Conservation (phyloP, 2,329 filamentous ascomycete species). For the Ophioceras dolichostomum region DNA sequence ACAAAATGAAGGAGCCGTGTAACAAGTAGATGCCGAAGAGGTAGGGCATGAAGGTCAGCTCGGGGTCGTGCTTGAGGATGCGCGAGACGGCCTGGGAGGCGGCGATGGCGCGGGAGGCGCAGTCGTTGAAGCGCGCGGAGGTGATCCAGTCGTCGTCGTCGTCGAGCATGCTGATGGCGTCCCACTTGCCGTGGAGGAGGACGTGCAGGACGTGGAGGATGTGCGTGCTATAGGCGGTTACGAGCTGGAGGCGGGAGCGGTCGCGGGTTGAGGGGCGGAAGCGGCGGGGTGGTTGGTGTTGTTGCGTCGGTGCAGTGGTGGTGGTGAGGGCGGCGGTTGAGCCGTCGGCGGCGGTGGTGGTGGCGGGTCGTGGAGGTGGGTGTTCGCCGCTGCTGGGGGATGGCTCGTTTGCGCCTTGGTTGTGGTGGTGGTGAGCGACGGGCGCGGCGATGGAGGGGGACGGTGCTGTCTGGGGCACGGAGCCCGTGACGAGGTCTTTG, state of each 20-base stretch:
- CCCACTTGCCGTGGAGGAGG: slow-evolving; percentile 34
- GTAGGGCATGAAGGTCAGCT: slow-evolving; percentile 39
- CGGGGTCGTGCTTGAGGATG: slow-evolving; percentile 33
- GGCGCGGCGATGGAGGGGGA: neutral
- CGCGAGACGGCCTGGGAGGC: slow-evolving; percentile 30
- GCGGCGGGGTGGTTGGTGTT: neutral
- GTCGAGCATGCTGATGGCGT: slow-evolving; percentile 35
- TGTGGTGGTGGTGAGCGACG: too few relatives aligned
- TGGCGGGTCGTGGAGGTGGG: neutral
- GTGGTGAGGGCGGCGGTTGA: neutral
- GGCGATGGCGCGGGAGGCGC: slow-evolving; percentile 31
- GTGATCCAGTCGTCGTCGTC: slow-evolving; percentile 35
- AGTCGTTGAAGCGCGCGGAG: slow-evolving; percentile 28
- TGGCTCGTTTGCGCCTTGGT: too few relatives aligned
- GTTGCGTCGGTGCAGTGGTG: neutral
- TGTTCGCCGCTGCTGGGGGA: neutral
- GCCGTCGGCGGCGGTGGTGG: neutral
- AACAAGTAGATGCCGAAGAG: slow-evolving; percentile 39
- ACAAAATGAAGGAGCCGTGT: slow-evolving; percentile 35
- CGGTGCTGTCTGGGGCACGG: neutral
- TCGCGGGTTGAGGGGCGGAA: slow-evolving; percentile 7
- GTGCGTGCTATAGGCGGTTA: slow-evolving; percentile 33
- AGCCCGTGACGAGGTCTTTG: slow-evolving; percentile 11
- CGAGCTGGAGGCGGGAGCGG: slow-evolving; percentile 22
- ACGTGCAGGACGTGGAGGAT: slow-evolving; percentile 35